Evolutionary conservation across 495 filamentous ascomycete genomes (phyloP).

Genomic region (Bombardia bombarda): DNA sequence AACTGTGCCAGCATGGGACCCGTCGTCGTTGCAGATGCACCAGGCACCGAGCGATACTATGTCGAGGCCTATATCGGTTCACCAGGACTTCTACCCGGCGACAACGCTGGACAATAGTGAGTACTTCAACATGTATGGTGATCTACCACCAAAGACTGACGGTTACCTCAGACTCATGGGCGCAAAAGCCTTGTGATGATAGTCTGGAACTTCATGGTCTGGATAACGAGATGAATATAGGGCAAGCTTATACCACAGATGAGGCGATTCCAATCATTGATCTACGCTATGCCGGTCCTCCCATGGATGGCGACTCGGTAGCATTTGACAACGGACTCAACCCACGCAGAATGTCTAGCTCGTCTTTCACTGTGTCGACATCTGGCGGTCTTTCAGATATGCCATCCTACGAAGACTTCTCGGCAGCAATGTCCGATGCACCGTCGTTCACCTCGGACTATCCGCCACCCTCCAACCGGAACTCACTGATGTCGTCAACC

Average conservation of each 20-base stretch:
- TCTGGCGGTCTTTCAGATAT: constrained; percentile 50
- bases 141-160: constrained; percentile 27
- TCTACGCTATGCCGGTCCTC: constrained; percentile 33
- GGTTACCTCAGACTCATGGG: constrained; percentile 36
- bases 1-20: constrained; percentile 45
- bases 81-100: constrained; percentile 45
- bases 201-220: constrained; percentile 36
- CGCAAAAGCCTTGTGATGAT: constrained; percentile 42
- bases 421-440: constrained; percentile 45
- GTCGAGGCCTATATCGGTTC: constrained; percentile 41
- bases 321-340: constrained; percentile 33
- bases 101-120: constrained; percentile 43
- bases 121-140: constrained; percentile 18
- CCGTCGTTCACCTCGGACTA: constrained; percentile 50
- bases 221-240: constrained; percentile 44
- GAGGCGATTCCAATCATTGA: constrained; percentile 49
- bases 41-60: constrained; percentile 39
- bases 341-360: constrained; percentile 49
- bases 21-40: constrained; percentile 42
- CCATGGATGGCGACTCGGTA: constrained; percentile 32
- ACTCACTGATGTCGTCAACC: constrained; percentile 51
- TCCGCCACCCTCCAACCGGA: constrained; percentile 47
- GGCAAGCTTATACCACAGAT: constrained; percentile 48
- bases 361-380: constrained; percentile 50
- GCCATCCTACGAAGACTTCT: constrained; percentile 53